A percentile compares a stretch with the other conserved stretches of the same genome.
Evolutionary conservation across 2,329 filamentous ascomycete species (phyloP).

Genomic region (Claviceps sorghi): DNA sequence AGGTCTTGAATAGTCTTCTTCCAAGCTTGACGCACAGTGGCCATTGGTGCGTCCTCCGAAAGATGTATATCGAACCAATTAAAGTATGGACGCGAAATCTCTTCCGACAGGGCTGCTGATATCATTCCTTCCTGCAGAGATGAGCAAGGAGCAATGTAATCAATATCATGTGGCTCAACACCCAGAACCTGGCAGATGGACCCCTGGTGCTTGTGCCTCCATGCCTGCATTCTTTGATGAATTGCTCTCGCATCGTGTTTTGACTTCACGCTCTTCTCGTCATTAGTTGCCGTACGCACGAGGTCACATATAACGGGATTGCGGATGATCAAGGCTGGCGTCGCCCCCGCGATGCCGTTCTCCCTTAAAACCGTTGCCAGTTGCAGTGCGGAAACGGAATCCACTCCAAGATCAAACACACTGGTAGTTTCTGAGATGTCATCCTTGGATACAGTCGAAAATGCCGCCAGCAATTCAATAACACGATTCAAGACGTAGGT

Average conservation of each 20-base stretch:
- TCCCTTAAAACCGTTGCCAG: constrained; percentile 51
- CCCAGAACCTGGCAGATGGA: constrained; percentile 37
- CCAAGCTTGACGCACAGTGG: constrained; percentile 44
- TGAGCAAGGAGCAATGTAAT: constrained; percentile 69
- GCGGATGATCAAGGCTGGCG: constrained; percentile 53
- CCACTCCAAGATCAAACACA: constrained; percentile 74
- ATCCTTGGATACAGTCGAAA: constrained; percentile 29
- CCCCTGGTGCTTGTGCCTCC: constrained; percentile 44
- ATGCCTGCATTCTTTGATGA: constrained; percentile 48
- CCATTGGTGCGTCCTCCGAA: constrained; percentile 24
- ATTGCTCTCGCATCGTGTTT: constrained; percentile 27
- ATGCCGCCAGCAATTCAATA: constrained; percentile 36
- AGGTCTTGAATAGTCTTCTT: constrained; percentile 31
- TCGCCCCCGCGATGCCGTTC: constrained; percentile 44
- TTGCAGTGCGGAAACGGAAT: constrained; percentile 70
- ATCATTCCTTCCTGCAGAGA: constrained; percentile 79
- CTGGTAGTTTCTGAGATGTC: constrained; percentile 43
- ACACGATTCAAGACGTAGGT: constrained; percentile 31
- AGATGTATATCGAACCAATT: constrained; percentile 56
- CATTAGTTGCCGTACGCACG: constrained; percentile 19
- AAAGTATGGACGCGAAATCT: constrained; percentile 51
- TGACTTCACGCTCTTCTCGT: not conserved
- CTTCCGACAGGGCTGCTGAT: constrained; percentile 46
- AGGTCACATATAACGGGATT: constrained; percentile 38
- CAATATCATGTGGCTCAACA: constrained; percentile 39